These are phyloP conservation scores for Eimeria tenella DNA, from an alignment of 169 alveolate genomes.

Conservation along the genomic window DNA sequence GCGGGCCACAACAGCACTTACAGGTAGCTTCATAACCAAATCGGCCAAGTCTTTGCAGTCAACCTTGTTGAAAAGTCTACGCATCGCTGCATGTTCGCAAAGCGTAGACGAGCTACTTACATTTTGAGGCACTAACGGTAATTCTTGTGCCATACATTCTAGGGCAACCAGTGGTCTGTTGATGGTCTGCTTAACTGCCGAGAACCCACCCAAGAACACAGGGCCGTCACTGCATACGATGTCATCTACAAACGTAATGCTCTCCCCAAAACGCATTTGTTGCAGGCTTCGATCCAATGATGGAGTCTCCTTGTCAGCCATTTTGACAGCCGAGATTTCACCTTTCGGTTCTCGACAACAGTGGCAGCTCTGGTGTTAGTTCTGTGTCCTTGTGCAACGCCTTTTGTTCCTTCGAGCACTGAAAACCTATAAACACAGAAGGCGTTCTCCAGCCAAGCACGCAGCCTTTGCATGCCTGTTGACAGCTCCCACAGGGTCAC, in stretches of 20 bases:
- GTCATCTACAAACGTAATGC: not conserved
- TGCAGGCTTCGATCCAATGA: not conserved
- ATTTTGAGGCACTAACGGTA: too few species aligned
- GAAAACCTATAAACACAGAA: too few species aligned
- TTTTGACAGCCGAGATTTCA: not conserved
- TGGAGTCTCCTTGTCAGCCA: not conserved
- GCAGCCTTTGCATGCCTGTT: too few species aligned
- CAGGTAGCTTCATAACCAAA: not conserved
- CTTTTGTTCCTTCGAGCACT: too few species aligned
- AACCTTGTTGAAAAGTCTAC: not conserved
- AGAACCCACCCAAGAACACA: not conserved
- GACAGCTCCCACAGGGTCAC: too few species aligned
- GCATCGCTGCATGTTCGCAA: slow-evolving; percentile 13
- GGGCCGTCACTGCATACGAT: slow-evolving; percentile 50
- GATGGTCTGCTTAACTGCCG: not conserved
- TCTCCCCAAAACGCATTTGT: too few species aligned
- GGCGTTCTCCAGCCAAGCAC: too few species aligned
- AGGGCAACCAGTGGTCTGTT: not conserved
- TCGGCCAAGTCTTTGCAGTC: slow-evolving; percentile 48
- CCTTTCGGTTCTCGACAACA: too few species aligned
- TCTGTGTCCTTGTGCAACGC: too few species aligned
- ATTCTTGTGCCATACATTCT: too few species aligned
- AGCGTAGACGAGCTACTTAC: too few species aligned
- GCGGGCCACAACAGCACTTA: not conserved
- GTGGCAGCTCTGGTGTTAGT: too few species aligned